A percentile compares a stretch with the other conserved stretches of the same genome.
Conservation (phyloP, 768 basidiomycete genomes). For the Hirschioporus abietinus region DNA sequence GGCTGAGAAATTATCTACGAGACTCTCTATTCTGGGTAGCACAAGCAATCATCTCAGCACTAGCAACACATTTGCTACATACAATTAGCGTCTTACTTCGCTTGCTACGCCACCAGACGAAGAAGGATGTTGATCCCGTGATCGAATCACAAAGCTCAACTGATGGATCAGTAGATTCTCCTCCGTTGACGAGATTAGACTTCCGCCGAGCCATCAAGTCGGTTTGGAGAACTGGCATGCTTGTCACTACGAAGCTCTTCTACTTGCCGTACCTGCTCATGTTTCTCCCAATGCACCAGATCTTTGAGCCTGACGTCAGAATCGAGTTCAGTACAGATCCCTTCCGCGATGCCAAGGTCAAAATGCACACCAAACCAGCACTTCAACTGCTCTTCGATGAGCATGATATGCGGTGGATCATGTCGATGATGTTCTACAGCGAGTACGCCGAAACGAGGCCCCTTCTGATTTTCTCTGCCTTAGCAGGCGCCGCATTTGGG, state of each 20-base stretch:
- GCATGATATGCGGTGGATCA: background rate
- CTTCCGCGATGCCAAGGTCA: background rate
- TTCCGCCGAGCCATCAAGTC: background rate
- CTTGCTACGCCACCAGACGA: background rate
- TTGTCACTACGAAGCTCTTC: no score
- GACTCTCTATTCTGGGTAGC: no score
- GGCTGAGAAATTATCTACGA: background rate
- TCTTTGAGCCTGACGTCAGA: background rate
- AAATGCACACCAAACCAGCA: background rate
- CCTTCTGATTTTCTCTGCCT: background rate
- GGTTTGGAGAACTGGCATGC: background rate
- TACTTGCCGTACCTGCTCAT: background rate
- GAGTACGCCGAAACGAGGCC: background rate
- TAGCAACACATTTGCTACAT: background rate
- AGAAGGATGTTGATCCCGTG: background rate
- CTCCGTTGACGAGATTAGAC: background rate
- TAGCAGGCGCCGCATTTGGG: slow-evolving; percentile 2
- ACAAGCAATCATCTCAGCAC: background rate
- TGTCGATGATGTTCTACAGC: background rate
- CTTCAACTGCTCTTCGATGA: background rate
- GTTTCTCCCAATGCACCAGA: background rate
- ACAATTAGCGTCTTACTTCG: background rate
- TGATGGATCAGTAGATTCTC: background rate
- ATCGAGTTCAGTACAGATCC: no score
- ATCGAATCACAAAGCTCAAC: no score